Base-by-base conservation (phyloP, 176 grass and related monocot species). In the Areca catechu region DNA sequence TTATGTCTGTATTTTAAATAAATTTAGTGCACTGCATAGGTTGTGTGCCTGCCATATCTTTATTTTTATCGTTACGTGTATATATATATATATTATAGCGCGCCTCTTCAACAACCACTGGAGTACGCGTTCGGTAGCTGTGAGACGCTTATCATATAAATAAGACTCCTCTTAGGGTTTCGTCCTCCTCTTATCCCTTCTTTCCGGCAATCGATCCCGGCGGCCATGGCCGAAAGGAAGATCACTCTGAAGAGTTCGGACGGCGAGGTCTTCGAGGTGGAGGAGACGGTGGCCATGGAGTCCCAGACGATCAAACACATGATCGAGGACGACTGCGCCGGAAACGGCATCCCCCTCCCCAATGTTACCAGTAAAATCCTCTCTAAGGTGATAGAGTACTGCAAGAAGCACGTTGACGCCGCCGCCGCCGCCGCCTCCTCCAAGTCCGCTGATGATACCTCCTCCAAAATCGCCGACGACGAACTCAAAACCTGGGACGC, bases 341-440 rank as follows among this genome's bases (percentile, higher is more conserved):
- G 54, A 48, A 64, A 16, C 53, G 62, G 23, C 48, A 88, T 82
- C 79, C 79, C 79, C 22, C 49, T 88, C 62, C 75, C 71, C 67
- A 88, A 88, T 53, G 79, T 88, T 57, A 48, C 1, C 84, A 7
- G 56, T 53, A 79, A 17, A 24, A 79, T 79, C 62, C 84, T 88
- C 24, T 9, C 49, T 57, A 60, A 29, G 71, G 75, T 87, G 53
- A 72, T 87, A 57, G 79, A 63, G 62, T 88, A 76, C 67, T 88
- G 79, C 84, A 79, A 4, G 67, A 75, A 82, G 67, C 84, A 88
- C 71, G 79, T 56, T 22, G 67, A 67, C 12, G 29, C 54, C 1
- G 60, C 56, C 14, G 29, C 54, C 1, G 60, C 56, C 14, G 24
- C 34, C 34, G 9, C 34, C 10, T 2, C 37, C 7, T 54, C 56